Conservation (phyloP, 768 basidiomycete species). For the Mycena venus region DNA sequence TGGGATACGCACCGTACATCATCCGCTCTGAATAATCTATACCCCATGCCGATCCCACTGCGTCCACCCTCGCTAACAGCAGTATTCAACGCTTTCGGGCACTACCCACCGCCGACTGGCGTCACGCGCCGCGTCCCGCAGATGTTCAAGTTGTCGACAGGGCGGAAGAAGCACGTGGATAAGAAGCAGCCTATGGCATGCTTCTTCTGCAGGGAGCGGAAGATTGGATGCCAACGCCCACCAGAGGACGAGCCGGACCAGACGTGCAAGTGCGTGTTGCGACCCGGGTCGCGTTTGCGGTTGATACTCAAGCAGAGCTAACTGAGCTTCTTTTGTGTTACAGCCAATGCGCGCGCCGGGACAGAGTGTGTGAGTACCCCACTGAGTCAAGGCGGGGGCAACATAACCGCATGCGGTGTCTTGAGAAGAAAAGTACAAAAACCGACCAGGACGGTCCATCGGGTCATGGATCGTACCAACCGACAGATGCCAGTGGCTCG, state of each 20-base stretch:
- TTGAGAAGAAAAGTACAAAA: background rate
- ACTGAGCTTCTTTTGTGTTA: background rate
- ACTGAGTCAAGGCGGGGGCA: constrained; percentile 15
- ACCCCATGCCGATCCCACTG: background rate
- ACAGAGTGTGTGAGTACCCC: constrained; percentile 2
- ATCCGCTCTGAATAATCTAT: background rate
- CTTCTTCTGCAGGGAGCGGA: constrained; percentile 29
- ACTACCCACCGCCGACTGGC: background rate
- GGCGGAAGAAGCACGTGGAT: background rate
- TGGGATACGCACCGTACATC: background rate
- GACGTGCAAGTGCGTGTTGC: constrained; percentile 26
- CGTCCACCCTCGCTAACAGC: background rate
- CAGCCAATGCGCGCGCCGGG: constrained; percentile 18
- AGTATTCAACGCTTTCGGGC: constrained; percentile 8
- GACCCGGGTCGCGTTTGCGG: background rate
- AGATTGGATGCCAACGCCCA: constrained; percentile 27
- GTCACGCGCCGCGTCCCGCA: background rate
- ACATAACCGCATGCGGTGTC: constrained; percentile 5
- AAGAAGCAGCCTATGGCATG: constrained; percentile 27
- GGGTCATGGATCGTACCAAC: too few species aligned
- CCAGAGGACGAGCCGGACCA: constrained; percentile 17
- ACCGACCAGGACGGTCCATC: background rate
- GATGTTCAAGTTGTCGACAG: background rate
- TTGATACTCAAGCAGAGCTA: background rate
- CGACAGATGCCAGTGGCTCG: background rate